Conservation (phyloP, 2,329 filamentous ascomycete genomes). For the Colletotrichum sp. region DNA sequence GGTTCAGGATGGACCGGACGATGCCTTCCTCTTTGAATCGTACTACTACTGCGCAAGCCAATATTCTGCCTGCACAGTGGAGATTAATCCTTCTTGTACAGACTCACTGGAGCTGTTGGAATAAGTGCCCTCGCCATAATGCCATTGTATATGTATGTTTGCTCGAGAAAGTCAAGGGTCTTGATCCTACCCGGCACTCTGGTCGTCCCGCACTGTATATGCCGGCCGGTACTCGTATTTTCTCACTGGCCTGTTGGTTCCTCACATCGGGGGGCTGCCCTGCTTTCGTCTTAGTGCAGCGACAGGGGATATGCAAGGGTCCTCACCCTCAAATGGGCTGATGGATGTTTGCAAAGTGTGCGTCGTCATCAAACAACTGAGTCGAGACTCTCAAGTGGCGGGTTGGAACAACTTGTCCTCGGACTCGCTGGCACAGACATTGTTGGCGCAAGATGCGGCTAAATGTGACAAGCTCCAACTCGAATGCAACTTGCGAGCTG, state of each 20-base stretch:
- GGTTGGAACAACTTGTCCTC: background rate
- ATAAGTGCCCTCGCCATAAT: background rate
- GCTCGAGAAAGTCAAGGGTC: background rate
- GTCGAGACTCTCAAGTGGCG: background rate
- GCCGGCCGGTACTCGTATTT: background rate
- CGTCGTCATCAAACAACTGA: background rate
- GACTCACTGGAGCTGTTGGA: background rate
- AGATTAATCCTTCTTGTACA: background rate
- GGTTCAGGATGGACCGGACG: background rate
- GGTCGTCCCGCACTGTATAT: background rate
- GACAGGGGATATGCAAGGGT: background rate
- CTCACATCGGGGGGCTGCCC: background rate
- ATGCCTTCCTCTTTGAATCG: background rate
- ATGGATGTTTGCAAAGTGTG: background rate
- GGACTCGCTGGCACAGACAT: background rate
- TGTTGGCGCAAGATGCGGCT: background rate
- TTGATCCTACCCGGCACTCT: background rate
- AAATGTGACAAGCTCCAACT: background rate
- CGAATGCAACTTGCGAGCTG: background rate
- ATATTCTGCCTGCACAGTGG: background rate
- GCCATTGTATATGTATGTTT: background rate
- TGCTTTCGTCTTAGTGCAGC: background rate
- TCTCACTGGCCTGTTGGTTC: background rate
- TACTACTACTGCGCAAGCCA: background rate
- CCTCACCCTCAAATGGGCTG: background rate